Percentiles rank a stretch among this genome's conserved stretches.
Conservation (phyloP, 768 basidiomycete species). For the Naganishia kalamii region DNA sequence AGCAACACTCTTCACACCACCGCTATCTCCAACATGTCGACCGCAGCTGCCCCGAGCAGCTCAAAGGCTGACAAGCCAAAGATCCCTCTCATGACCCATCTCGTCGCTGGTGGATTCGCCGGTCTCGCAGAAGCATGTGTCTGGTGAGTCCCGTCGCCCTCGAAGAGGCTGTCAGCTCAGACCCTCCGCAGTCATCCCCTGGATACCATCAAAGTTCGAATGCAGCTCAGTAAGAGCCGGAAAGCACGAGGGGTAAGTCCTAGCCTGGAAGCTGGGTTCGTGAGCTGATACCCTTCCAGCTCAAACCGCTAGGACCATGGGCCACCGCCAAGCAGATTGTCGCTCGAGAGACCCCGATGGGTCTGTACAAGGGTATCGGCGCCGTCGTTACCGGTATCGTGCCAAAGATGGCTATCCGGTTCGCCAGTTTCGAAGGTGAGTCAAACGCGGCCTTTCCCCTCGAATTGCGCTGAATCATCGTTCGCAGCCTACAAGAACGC, state of each 20-base stretch:
- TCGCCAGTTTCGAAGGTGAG: constrained; percentile 85
- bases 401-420: constrained; percentile 98
- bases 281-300: constrained; percentile 51
- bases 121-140: constrained; percentile 82
- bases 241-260: constrained; percentile 70
- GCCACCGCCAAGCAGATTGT: constrained; percentile 85
- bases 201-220: constrained; percentile 99
- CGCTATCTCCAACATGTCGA: background rate
- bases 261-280: background rate
- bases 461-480: background rate
- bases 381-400: constrained; percentile 95
- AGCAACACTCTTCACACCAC: background rate
- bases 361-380: constrained; percentile 95
- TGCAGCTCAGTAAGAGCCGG: constrained; percentile 88
- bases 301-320: constrained; percentile 83
- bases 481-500: constrained; percentile 65
- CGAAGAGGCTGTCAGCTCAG: background rate
- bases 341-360: constrained; percentile 82
- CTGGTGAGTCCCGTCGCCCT: constrained; percentile 33
- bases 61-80: constrained; percentile 38
- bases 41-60: background rate
- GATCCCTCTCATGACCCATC: constrained; percentile 56
- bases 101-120: constrained; percentile 88
- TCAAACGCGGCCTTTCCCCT: background rate
- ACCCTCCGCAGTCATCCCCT: constrained; percentile 80